Evolutionary conservation across 2,329 filamentous ascomycete genomes (phyloP).

Genomic region (Pseudocercospora macadamiae): DNA sequence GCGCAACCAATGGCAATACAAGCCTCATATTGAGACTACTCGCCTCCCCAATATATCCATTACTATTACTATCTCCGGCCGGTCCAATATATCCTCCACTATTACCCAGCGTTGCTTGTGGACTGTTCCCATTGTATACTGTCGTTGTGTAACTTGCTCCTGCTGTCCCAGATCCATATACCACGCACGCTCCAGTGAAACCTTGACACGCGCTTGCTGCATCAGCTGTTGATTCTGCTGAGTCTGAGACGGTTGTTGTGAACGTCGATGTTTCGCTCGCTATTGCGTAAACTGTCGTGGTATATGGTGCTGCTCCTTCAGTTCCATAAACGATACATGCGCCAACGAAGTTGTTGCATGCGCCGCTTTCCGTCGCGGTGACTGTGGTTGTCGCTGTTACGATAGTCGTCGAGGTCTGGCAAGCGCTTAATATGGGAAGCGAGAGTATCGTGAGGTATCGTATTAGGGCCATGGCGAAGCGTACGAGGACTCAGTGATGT

Average conservation of each 20-base stretch:
- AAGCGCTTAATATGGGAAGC: neutral
- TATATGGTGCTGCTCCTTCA: constrained; percentile 9
- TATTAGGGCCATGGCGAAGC: neutral
- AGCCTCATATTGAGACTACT: constrained; percentile 9
- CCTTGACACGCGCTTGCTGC: constrained; percentile 19
- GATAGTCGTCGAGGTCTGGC: constrained; percentile 18
- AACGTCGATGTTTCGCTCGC: neutral
- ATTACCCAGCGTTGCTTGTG: constrained; percentile 7
- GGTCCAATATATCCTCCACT: constrained; percentile 22
- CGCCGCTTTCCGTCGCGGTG: constrained; percentile 11
- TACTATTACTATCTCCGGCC: constrained; percentile 10
- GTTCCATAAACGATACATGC: constrained; percentile 23
- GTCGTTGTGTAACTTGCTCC: constrained; percentile 12
- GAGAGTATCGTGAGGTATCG: neutral
- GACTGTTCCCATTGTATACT: constrained; percentile 5
- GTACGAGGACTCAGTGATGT: neutral
- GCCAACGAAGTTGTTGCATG: constrained; percentile 21
- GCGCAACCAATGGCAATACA: constrained; percentile 11
- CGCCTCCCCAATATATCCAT: constrained; percentile 21
- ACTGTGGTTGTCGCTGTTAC: constrained; percentile 20
- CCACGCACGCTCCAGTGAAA: constrained; percentile 25
- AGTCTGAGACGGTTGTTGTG: constrained; percentile 14
- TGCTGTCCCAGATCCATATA: constrained; percentile 18
- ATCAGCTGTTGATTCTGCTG: constrained; percentile 6
- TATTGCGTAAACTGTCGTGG: constrained; percentile 17